These are phyloP conservation scores for Phytophthora agathidicida DNA, from an alignment of 352 stramenopile species.

Conservation along the genomic window DNA sequence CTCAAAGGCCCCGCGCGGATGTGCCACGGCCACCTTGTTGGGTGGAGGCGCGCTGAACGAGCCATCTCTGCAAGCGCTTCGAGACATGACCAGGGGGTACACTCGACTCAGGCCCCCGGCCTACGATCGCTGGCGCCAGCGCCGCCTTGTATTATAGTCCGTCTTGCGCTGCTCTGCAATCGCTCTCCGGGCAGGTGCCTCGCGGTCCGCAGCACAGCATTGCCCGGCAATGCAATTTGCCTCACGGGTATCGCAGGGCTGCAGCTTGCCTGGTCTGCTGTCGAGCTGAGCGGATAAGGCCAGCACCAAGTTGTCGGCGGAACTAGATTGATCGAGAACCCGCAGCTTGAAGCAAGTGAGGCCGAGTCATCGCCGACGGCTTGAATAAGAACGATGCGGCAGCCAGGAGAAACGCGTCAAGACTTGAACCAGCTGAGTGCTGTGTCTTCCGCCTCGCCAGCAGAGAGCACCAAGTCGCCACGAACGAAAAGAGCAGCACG, in stretches of 20 bases:
- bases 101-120: too few relatives aligned
- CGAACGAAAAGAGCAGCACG: slow-evolving; percentile 29
- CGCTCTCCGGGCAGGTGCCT: slow-evolving; percentile 6
- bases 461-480: slow-evolving; percentile 29
- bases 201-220: slow-evolving; percentile 22
- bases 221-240: slow-evolving; percentile 7
- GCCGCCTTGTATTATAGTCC: slow-evolving; percentile 3
- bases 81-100: slow-evolving; percentile 26
- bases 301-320: too few relatives aligned
- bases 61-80: slow-evolving; percentile 31
- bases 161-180: slow-evolving; percentile 15
- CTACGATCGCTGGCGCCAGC: slow-evolving; percentile 32
- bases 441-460: slow-evolving; percentile 14
- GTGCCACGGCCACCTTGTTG: slow-evolving; percentile 18
- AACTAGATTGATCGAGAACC: slow-evolving; percentile 8
- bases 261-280: slow-evolving; percentile 8
- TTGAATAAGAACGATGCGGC: slow-evolving; percentile 19
- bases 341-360: slow-evolving; percentile 13
- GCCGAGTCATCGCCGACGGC: neutral
- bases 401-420: neutral
- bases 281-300: slow-evolving; percentile 11
- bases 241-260: slow-evolving; percentile 21
- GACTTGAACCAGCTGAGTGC: slow-evolving; percentile 4
- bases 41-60: slow-evolving; percentile 14
- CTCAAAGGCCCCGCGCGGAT: too few relatives aligned